Evolutionary conservation across 2,329 filamentous ascomycete species (phyloP).

Genomic region (Cercospora sp.): DNA sequence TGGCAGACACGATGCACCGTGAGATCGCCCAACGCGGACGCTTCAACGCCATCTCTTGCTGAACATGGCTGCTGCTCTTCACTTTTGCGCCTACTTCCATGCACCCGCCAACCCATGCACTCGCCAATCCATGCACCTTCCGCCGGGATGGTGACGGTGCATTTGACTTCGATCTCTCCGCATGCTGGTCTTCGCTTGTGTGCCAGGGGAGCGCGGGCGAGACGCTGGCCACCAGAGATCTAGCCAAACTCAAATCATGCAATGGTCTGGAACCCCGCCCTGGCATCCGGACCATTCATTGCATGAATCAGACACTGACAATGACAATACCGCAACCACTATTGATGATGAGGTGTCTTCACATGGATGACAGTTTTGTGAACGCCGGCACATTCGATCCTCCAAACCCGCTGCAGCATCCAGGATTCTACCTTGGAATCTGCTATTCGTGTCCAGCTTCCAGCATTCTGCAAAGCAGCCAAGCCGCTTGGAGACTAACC

Average conservation of each 20-base stretch:
- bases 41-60: slow-evolving; percentile 5
- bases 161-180: slow-evolving; percentile 17
- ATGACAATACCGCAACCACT: background rate
- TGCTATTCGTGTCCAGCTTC: background rate
- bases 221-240: slow-evolving; percentile 15
- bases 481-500: background rate
- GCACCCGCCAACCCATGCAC: slow-evolving; percentile 1
- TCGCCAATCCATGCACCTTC: background rate
- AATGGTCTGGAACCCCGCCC: slow-evolving; percentile 5
- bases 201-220: slow-evolving; percentile 8
- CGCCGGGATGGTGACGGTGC: slow-evolving; percentile 13
- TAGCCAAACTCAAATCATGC: slow-evolving; percentile 19
- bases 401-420: background rate
- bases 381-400: background rate
- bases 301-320: background rate
- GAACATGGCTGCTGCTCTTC: slow-evolving; percentile 10
- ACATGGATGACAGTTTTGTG: background rate
- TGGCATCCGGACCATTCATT: slow-evolving; percentile 3
- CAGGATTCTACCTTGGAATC: slow-evolving; percentile 14
- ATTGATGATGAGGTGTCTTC: background rate
- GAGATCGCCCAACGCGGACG: background rate
- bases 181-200: slow-evolving; percentile 15
- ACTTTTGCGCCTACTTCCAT: slow-evolving; percentile 15
- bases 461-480: slow-evolving; percentile 1
- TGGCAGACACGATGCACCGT: slow-evolving; percentile 3